Base-by-base conservation (phyloP, 345 rosid species). In the Acer campestre region DNA sequence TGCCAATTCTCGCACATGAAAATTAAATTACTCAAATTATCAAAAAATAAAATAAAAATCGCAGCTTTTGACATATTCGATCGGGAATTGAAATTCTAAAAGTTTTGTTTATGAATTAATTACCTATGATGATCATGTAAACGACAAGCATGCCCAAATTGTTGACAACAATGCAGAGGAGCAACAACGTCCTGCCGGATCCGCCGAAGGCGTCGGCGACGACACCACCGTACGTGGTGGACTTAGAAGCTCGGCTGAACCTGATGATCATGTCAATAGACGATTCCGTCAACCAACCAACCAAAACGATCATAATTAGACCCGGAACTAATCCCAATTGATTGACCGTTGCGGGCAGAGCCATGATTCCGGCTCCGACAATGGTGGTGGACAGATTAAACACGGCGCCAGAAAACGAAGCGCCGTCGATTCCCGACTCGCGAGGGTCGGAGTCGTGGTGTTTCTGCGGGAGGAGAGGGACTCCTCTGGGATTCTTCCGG, bases 321-420 rank as follows among this genome's bases (percentile, higher is more conserved):
- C 93, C 89, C 0, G 89, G 93, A 53, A 91, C 71, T 4, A 89
- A 67, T 8, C 93, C 95, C 62, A 91, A 44, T 63, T 88, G 90
- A 73, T 83, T 89, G 62, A 88, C 86, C 40, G 87, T 76, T 46
- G 93, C 88, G 5, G 92, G 93, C 10, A 91, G 85, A n/a, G 90
- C 92, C 92, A 88, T 89, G 84, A 91, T 87, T 23, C 95, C 90
- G 31, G 90, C 90, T 12, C 93, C 93, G 7, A 91, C 86, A 71
- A 89, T 81, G 42, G 92, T 88, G 67, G 93, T 91, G 66, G 92
- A 89, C 49, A 89, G 91, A 78, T 91, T 91, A 80, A 85, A 91
- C 20, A 91, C 90, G 68, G 89, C 89, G 49, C 91, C 89, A 10
- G 85, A 87, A 76, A 84, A 87, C 25, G 93, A 91, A 2, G 92